Base-by-base conservation (phyloP, 805 yeast genomes). In the Candida saitoana region DNA sequence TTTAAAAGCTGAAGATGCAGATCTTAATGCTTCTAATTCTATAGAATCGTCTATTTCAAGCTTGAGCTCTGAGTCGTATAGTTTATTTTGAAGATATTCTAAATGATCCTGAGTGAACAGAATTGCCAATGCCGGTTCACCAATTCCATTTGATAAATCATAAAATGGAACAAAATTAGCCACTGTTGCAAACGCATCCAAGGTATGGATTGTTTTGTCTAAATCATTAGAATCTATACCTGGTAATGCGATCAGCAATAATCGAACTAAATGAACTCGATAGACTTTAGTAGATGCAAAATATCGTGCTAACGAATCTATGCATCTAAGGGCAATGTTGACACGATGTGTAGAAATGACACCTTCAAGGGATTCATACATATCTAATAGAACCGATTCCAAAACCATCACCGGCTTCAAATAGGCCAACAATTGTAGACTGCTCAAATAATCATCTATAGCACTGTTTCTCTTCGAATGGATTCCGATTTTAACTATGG, bases 181-280 rank as follows among this genome's bases (percentile, higher is more conserved):
- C 18, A 83, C 76, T 0, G 87, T 71, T 8, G 87, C 83, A 42
- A 93, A 74, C 15, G 85, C 73, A 44, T 81, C 76, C 32, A 90
- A 63, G 0, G 95, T 76, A 39, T 79, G 74, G 12, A 80, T 70
- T 0, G 96, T 82, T 55, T 90, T 78, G 11, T 70, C 72, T 38
- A 88, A 71, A 60, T 93, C 99, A 57, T 90, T 93, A 0, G 90
- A 77, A 57, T 93, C 98, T 20, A 93, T 80, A 22, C 93, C 96
- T 0, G 89, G 86, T 5, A 89, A 59, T 2, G 82, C 66, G 59
- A 87, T 71, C 19, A 81, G 76, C 31, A 90, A 57, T 12, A 93
- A 67, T 41, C 95, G 77, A 0, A 95, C 79, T 9, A 88, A 65
- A 54, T 93, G 99, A 9, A 87, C 80, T 34, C 96, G 68, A 55